Conservation (phyloP, 2,329 filamentous ascomycete species). For the Exophiala spinifera region DNA sequence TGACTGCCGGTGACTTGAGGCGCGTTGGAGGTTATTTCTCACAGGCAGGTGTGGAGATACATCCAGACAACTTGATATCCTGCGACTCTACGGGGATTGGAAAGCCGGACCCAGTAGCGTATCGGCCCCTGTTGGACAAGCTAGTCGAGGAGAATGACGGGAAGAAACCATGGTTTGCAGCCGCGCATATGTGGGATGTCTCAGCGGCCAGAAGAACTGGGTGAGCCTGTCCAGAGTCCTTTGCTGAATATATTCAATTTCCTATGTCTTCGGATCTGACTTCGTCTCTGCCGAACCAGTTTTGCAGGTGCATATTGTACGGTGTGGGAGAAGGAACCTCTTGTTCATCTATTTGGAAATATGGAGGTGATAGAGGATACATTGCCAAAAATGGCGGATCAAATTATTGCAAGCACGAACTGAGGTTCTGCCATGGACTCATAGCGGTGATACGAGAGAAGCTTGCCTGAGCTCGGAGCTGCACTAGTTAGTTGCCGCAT, state of each 20-base stretch:
- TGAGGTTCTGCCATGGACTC: too few species aligned
- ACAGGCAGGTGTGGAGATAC: slow-evolving; percentile 49
- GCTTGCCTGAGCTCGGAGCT: too few species aligned
- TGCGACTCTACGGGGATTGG: slow-evolving; percentile 50
- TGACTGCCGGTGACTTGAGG: slow-evolving; percentile 52
- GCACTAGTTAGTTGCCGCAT: too few species aligned
- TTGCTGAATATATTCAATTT: background rate
- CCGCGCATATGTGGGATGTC: slow-evolving; percentile 61
- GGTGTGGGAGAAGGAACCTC: slow-evolving; percentile 52
- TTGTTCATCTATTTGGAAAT: slow-evolving; percentile 49
- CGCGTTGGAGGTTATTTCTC: slow-evolving; percentile 54
- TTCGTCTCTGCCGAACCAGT: background rate
- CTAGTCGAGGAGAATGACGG: slow-evolving; percentile 33
- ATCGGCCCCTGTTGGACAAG: slow-evolving; percentile 43
- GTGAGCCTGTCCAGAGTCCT: background rate
- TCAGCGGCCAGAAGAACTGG: slow-evolving; percentile 51
- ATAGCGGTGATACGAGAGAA: too few species aligned
- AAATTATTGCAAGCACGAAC: slow-evolving; percentile 2
- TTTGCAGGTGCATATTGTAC: slow-evolving; percentile 55
- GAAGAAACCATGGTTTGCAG: slow-evolving; percentile 54
- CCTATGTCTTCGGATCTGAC: background rate
- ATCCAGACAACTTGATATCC: slow-evolving; percentile 49
- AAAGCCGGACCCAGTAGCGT: slow-evolving; percentile 51
- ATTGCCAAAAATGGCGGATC: slow-evolving; percentile 49
- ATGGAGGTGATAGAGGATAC: slow-evolving; percentile 52